These are phyloP conservation scores for Plenodomus tracheiphilus DNA, from an alignment of 2,329 filamentous ascomycete species.

Conservation along the genomic window DNA sequence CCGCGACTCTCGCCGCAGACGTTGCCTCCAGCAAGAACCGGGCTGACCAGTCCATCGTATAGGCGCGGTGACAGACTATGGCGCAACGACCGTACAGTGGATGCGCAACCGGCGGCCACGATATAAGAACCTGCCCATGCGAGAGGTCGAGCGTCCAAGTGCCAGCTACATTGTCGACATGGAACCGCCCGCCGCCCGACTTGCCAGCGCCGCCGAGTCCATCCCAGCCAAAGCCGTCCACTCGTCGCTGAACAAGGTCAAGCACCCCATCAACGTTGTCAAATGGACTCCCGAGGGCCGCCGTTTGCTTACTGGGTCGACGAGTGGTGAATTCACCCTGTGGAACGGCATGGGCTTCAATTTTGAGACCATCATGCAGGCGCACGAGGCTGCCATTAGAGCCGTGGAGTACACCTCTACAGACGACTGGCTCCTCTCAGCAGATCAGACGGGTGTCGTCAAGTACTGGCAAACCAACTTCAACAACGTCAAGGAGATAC, in stretches of 20 bases:
- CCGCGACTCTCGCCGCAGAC: too few species aligned
- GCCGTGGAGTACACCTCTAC: constrained; percentile 88
- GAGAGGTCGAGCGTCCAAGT: constrained; percentile 83
- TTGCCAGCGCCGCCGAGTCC: constrained; percentile 76
- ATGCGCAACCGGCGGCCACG: constrained; percentile 79
- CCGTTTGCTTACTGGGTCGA: constrained; percentile 86
- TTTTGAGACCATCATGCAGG: constrained; percentile 99
- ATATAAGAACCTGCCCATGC: constrained; percentile 70
- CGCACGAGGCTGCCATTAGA: constrained; percentile 85
- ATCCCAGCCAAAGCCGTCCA: constrained; percentile 95
- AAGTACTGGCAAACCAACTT: constrained; percentile 99
- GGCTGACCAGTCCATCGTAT: constrained; percentile 5
- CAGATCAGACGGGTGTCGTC: constrained; percentile 90
- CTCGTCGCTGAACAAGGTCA: constrained; percentile 97
- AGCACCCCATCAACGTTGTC: constrained; percentile 95
- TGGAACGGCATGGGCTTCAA: constrained; percentile 99
- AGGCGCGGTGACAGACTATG: constrained; percentile 94
- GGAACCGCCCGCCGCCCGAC: constrained; percentile 78
- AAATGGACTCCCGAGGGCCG: constrained; percentile 97
- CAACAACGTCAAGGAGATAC: constrained; percentile 95
- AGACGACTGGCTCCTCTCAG: constrained; percentile 95
- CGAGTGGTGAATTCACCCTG: constrained; percentile 95
- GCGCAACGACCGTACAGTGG: constrained; percentile 87
- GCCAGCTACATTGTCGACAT: constrained; percentile 91
- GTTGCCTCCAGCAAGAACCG: not conserved